Conservation (phyloP, 2,329 filamentous ascomycete genomes). For the Sporothrix phasma region DNA sequence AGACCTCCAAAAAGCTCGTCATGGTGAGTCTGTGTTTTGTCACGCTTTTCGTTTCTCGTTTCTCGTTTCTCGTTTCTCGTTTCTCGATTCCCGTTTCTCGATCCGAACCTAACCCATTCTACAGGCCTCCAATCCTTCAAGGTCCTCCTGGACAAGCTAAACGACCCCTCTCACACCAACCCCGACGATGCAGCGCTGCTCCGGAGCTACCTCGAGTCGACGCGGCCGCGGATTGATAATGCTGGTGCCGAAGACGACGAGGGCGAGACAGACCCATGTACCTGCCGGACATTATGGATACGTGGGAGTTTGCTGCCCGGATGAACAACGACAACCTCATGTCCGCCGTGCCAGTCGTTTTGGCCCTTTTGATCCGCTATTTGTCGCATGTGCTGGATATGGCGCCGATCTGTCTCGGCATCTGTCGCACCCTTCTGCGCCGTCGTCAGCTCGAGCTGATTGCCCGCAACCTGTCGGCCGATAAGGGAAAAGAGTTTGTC, state of each 20-base stretch:
- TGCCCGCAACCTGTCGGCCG: conserved; percentile 65
- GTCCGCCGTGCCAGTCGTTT: conserved; percentile 67
- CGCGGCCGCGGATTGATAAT: conserved; percentile 26
- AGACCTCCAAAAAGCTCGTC: conserved; percentile 55
- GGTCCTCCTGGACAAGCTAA: conserved; percentile 57
- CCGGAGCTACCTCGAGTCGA: conserved; percentile 55
- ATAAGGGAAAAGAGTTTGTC: conserved; percentile 75
- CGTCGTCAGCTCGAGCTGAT: conserved; percentile 73
- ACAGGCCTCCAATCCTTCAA: conserved; percentile 62
- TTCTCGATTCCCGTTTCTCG: too few relatives aligned
- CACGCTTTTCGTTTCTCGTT: background rate
- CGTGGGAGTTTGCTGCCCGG: conserved; percentile 74
- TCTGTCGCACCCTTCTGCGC: conserved; percentile 75
- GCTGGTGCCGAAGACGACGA: conserved; percentile 34
- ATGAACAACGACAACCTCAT: conserved; percentile 72
- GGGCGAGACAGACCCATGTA: conserved; percentile 51
- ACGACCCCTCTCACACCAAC: conserved; percentile 37
- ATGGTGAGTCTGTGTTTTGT: too few relatives aligned
- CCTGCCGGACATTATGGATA: conserved; percentile 72
- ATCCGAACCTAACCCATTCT: too few relatives aligned
- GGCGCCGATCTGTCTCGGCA: conserved; percentile 60
- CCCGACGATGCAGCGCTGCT: conserved; percentile 49
- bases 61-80: background rate
- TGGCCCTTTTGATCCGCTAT: conserved; percentile 72
- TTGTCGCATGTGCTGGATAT: conserved; percentile 66